phyloP scores from a whole-genome alignment of 768 basidiomycete species.

The Naematelia aurantialba region DNA sequence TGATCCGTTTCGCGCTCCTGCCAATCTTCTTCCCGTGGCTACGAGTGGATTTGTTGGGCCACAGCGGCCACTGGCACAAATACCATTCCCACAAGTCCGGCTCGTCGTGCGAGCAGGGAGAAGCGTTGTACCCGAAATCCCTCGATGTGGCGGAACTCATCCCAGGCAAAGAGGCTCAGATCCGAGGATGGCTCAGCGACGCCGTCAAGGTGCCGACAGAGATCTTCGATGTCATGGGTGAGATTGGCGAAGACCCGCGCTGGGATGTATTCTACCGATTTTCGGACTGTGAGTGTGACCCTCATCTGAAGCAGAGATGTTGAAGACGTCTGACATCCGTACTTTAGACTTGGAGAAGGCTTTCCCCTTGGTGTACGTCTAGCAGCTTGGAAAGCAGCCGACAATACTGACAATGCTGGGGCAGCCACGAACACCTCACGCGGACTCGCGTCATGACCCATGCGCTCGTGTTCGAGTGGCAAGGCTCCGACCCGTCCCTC shows the following conservation, averaged over 20 bases:
- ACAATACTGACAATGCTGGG: not conserved
- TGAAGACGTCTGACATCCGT: no score
- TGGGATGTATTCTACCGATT: constrained; percentile 42
- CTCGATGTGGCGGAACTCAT: constrained; percentile 25
- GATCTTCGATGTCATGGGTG: constrained; percentile 42
- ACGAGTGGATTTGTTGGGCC: not conserved
- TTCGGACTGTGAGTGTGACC: constrained; percentile 31
- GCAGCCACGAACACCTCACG: constrained; percentile 59
- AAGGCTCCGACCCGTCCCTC: constrained; percentile 60
- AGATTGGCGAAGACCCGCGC: constrained; percentile 37
- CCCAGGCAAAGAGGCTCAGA: constrained; percentile 22
- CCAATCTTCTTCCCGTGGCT: not conserved
- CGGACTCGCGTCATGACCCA: constrained; percentile 72
- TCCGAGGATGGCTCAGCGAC: constrained; percentile 33
- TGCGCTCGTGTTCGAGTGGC: constrained; percentile 69
- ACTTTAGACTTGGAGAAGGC: constrained; percentile 54
- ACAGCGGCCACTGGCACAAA: not conserved
- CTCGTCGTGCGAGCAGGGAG: constrained; percentile 24
- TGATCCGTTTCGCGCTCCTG: not conserved
- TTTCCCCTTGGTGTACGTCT: constrained; percentile 62
- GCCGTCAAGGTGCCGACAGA: constrained; percentile 45
- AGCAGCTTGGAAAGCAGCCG: not conserved
- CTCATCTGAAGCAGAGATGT: not conserved
- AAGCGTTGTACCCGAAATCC: constrained; percentile 18
- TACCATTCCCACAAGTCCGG: not conserved